Conservation (phyloP, 2,329 filamentous ascomycete species). For the Pseudocercospora ulei region DNA sequence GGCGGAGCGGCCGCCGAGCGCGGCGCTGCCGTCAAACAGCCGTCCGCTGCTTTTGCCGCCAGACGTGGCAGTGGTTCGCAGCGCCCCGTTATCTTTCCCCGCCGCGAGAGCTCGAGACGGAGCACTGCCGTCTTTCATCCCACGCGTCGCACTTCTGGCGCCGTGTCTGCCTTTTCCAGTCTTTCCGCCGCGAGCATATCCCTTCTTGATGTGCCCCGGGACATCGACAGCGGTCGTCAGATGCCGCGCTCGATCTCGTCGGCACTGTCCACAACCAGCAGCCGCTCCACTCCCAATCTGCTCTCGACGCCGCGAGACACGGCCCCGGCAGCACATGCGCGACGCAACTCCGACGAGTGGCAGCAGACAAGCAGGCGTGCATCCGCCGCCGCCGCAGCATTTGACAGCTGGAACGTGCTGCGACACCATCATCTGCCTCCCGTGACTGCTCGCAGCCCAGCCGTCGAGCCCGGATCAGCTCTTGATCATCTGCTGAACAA, state of each 20-base stretch:
- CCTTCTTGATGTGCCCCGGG: background rate
- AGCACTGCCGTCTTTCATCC: constrained; percentile 11
- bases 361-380: constrained; percentile 1
- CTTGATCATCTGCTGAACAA: constrained; percentile 14
- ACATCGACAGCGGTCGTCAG: constrained; percentile 6
- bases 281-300: constrained; percentile 25
- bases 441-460: background rate
- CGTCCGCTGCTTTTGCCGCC: constrained; percentile 1
- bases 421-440: background rate
- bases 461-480: background rate
- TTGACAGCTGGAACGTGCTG: background rate
- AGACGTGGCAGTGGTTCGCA: constrained; percentile 19
- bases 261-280: constrained; percentile 16
- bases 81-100: constrained; percentile 16
- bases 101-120: constrained; percentile 17
- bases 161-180: background rate
- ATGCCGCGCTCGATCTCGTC: constrained; percentile 11
- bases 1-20: constrained; percentile 21
- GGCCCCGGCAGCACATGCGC: constrained; percentile 14
- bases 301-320: constrained; percentile 5
- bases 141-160: constrained; percentile 2
- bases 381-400: too few species aligned
- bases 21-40: constrained; percentile 23
- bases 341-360: constrained; percentile 22
- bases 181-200: background rate